These are phyloP conservation scores for Phytophthora tentaculata DNA, from an alignment of 352 stramenopile species.

Conservation along the genomic window DNA sequence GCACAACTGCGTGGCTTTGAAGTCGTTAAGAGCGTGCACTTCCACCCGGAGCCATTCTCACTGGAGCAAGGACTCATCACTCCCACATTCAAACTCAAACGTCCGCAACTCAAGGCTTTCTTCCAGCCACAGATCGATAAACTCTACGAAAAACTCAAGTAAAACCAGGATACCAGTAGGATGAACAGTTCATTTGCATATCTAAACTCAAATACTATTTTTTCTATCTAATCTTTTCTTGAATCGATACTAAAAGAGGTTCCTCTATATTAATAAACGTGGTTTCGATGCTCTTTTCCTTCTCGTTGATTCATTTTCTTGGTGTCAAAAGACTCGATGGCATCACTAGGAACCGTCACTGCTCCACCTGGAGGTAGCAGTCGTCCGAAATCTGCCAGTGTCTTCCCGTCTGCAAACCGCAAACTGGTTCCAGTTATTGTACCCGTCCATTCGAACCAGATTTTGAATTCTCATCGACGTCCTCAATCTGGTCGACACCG, in stretches of 20 bases:
- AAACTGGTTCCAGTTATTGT: constrained; percentile 27
- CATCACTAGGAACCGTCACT: constrained; percentile 4
- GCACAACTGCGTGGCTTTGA: constrained; percentile 92
- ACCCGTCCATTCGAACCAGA: constrained; percentile 10
- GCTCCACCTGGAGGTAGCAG: constrained; percentile 14
- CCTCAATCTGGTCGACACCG: constrained; percentile 24
- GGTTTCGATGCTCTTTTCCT: constrained; percentile 15
- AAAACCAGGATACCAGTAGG: not conserved
- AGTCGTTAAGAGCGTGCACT: constrained; percentile 84
- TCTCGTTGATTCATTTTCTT: not conserved
- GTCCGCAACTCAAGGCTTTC: constrained; percentile 60
- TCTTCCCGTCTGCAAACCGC: constrained; percentile 33
- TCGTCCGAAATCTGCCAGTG: constrained; percentile 33
- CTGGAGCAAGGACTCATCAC: constrained; percentile 93
- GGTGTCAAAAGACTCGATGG: constrained; percentile 8
- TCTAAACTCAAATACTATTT: not conserved
- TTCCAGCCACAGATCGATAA: constrained; percentile 58
- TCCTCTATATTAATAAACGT: constrained; percentile 9
- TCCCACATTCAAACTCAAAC: constrained; percentile 97
- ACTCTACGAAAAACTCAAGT: constrained; percentile 49
- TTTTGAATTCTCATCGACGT: constrained; percentile 10
- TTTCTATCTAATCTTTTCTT: not conserved
- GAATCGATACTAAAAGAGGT: not conserved
- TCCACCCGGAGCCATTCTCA: constrained; percentile 85
- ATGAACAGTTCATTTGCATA: not conserved